Evolutionary conservation across 2,329 filamentous ascomycete species (phyloP).

Genomic region (Beauveria scarabaeidicola): DNA sequence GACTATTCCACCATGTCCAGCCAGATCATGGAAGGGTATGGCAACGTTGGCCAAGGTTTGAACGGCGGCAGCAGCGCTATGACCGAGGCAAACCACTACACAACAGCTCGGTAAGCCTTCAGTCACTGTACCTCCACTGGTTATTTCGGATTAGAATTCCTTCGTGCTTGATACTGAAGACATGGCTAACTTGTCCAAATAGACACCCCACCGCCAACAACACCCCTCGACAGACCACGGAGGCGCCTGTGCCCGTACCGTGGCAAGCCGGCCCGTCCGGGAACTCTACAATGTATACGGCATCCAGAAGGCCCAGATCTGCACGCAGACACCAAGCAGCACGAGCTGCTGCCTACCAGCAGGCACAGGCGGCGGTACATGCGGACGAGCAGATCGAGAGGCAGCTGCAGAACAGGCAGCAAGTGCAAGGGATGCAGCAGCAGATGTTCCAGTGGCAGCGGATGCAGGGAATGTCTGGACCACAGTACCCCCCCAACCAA

Average conservation of each 20-base stretch:
- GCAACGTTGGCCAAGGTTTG: not conserved
- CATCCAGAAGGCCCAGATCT: not conserved
- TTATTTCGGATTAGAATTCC: not conserved
- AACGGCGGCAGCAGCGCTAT: not conserved
- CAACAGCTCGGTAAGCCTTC: not conserved
- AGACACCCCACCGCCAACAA: too few relatives aligned
- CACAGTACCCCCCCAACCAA: not conserved
- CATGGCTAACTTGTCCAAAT: not conserved
- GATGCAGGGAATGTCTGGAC: not conserved
- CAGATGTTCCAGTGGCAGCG: not conserved
- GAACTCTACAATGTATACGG: not conserved
- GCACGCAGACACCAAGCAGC: not conserved
- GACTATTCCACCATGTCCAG: not conserved
- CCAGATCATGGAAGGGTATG: not conserved
- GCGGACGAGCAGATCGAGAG: not conserved
- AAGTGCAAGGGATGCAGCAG: not conserved
- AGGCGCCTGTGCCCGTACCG: not conserved
- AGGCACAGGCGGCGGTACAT: not conserved
- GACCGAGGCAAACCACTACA: not conserved
- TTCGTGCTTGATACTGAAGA: not conserved
- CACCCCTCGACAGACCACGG: not conserved
- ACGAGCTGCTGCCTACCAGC: not conserved
- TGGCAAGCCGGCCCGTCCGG: not conserved
- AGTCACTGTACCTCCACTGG: not conserved
- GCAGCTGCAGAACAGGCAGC: not conserved